Percentiles rank a stretch among this genome's conserved stretches.
phyloP scores from a whole-genome alignment of 805 yeast species.

The Candida dajiaensis region DNA sequence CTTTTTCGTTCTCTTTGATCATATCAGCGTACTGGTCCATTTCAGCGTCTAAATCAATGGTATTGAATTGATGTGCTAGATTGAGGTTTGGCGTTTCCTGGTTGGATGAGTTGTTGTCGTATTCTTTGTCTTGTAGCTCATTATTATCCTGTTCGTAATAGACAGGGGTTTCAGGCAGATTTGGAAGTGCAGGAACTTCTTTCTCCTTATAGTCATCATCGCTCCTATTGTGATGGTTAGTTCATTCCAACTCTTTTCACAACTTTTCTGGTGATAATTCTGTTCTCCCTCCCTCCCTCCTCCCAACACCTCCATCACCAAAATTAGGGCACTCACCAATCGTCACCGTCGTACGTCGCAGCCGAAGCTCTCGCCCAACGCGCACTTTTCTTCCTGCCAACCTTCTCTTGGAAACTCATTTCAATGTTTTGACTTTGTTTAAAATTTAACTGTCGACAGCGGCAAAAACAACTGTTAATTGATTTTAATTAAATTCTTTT shows the following conservation, averaged over 20 bases:
- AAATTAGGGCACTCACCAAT: constrained; percentile 29
- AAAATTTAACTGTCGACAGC: too few relatives aligned
- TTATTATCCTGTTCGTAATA: neutral
- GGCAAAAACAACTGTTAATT: too few relatives aligned
- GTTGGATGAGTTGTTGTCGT: neutral
- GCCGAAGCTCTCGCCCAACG: constrained; percentile 37
- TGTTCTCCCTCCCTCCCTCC: too few relatives aligned
- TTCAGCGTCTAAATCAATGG: constrained; percentile 6
- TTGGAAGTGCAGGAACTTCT: constrained; percentile 1
- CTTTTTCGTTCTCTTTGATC: constrained; percentile 18
- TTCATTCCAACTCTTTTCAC: neutral
- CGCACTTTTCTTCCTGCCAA: constrained; percentile 32
- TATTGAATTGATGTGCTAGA: neutral
- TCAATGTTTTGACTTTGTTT: neutral
- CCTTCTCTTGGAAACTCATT: constrained; percentile 18
- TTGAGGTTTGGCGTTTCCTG: constrained; percentile 4
- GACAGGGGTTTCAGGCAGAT: constrained; percentile 2
- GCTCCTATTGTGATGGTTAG: constrained; percentile 11
- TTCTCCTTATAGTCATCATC: constrained; percentile 16
- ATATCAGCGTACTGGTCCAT: constrained; percentile 11
- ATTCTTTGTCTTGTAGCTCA: neutral
- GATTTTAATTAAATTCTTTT: too few relatives aligned
- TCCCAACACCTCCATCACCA: too few relatives aligned
- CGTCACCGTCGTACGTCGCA: constrained; percentile 36
- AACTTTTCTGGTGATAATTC: neutral